These are phyloP conservation scores for Pistacia vera DNA, from an alignment of 345 rosid genomes.

Conservation along the genomic window DNA sequence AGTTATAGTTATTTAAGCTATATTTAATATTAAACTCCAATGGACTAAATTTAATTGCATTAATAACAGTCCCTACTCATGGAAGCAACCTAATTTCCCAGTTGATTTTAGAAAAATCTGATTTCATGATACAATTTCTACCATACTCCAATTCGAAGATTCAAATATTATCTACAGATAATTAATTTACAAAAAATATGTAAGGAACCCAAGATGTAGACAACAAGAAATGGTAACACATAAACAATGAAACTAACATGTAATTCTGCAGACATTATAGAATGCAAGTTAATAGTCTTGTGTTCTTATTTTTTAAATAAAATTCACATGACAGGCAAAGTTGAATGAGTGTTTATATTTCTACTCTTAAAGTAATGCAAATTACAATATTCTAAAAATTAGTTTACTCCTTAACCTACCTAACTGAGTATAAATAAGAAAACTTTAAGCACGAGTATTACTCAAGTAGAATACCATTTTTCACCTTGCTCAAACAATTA, in stretches of 20 bases:
- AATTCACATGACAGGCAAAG: not conserved
- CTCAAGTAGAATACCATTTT: not conserved
- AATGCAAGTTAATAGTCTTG: not conserved
- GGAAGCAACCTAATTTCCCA: not conserved
- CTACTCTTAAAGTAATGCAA: not conserved
- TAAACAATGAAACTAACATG: not conserved
- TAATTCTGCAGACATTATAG: not conserved
- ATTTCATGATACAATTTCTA: not conserved
- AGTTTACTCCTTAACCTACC: not conserved
- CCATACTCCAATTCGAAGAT: not conserved
- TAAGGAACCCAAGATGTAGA: not conserved
- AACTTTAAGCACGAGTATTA: not conserved
- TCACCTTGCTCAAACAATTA: not conserved
- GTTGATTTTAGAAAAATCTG: not conserved
- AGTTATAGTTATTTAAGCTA: not conserved
- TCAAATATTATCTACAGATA: not conserved
- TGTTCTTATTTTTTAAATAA: not conserved
- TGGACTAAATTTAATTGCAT: not conserved
- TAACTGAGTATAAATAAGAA: not conserved
- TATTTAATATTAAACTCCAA: not conserved
- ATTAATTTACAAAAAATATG: not conserved
- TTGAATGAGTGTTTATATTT: not conserved
- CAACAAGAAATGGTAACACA: not conserved
- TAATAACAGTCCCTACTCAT: not conserved
- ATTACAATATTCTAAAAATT: not conserved